Percentiles rank a stretch among this genome's conserved stretches.
Conservation (phyloP, 306 rosid species). For the Herpetospermum pedunculosum region DNA sequence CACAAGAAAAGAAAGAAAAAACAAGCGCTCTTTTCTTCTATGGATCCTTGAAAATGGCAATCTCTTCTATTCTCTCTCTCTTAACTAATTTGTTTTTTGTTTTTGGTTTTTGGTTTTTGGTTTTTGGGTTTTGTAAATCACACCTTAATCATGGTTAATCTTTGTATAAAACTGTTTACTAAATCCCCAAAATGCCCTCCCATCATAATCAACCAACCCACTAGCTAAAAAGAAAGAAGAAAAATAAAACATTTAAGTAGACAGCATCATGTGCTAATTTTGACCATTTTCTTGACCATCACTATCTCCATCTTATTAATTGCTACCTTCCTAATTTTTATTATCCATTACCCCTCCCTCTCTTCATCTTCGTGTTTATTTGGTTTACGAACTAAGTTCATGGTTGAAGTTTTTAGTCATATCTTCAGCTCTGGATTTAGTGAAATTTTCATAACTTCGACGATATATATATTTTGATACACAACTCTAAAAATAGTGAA, state of each 20-base stretch:
- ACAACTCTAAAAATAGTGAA: too few relatives aligned
- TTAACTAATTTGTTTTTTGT: background rate
- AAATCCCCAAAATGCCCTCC: slow-evolving; percentile 3
- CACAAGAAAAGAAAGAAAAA: background rate
- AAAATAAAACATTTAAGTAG: background rate
- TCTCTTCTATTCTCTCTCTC: slow-evolving; percentile 8
- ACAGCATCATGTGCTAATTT: slow-evolving; percentile 10
- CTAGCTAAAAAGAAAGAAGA: background rate
- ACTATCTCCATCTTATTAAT: slow-evolving; percentile 3
- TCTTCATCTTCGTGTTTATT: too few relatives aligned
- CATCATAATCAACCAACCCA: slow-evolving; percentile 3
- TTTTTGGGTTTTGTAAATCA: background rate
- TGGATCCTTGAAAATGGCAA: slow-evolving; percentile 17
- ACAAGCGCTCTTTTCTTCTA: too few relatives aligned
- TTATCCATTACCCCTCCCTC: too few relatives aligned
- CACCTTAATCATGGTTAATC: slow-evolving; percentile 12
- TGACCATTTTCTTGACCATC: slow-evolving; percentile 17
- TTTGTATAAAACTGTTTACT: background rate
- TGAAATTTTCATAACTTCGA: too few relatives aligned
- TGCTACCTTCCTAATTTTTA: background rate
- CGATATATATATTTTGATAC: too few relatives aligned
- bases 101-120: background rate
- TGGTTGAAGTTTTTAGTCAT: too few relatives aligned
- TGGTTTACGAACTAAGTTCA: too few relatives aligned
- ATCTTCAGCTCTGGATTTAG: too few relatives aligned